These are phyloP conservation scores for Alnus rubra DNA, from an alignment of 306 rosid species.

Conservation along the genomic window DNA sequence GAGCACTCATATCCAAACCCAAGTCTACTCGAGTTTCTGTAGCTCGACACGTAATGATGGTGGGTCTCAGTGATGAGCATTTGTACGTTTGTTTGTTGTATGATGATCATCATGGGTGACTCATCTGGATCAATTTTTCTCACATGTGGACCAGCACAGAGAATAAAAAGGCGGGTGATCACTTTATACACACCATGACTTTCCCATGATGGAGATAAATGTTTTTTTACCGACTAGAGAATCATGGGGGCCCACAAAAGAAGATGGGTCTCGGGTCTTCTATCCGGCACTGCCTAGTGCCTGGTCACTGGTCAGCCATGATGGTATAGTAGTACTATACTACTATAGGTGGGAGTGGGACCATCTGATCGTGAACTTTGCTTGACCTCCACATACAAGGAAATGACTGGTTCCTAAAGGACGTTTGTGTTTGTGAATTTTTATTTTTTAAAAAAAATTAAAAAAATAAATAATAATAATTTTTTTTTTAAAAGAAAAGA, in stretches of 20 bases:
- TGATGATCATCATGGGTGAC: too few species aligned
- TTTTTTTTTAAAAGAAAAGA: too few species aligned
- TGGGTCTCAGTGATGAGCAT: too few species aligned
- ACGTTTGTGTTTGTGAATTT: too few species aligned
- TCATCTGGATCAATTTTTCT: too few species aligned
- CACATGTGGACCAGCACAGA: too few species aligned
- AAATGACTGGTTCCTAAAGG: background rate
- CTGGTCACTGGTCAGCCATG: background rate
- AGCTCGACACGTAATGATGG: too few species aligned
- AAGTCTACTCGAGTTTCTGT: too few species aligned
- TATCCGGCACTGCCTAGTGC: background rate
- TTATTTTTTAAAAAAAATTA: too few species aligned
- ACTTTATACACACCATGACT: background rate
- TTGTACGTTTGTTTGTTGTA: too few species aligned
- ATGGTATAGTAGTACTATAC: background rate
- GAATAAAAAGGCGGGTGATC: background rate
- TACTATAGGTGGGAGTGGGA: conserved; percentile 8
- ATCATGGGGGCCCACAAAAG: background rate
- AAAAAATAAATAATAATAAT: too few species aligned
- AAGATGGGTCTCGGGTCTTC: background rate
- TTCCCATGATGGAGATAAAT: background rate
- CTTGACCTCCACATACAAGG: background rate
- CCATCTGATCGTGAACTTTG: conserved; percentile 18
- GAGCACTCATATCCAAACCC: too few species aligned
- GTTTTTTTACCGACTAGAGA: background rate